These are phyloP conservation scores for Thinopyrum elongatum DNA, from an alignment of 176 grass and related monocot genomes.

Conservation along the genomic window DNA sequence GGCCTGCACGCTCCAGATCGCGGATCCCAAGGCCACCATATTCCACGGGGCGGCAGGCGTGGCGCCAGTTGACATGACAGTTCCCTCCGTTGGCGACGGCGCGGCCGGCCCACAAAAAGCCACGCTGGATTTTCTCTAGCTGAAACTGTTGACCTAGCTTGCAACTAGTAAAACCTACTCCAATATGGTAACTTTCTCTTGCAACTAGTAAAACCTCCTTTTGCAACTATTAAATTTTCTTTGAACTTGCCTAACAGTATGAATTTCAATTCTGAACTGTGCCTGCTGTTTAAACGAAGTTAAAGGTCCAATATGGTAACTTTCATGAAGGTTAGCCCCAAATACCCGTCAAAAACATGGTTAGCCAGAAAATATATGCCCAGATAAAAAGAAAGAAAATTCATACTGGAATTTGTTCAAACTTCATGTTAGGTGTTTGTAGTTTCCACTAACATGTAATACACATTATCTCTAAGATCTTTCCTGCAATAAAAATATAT, in stretches of 20 bases:
- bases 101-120: too few species aligned
- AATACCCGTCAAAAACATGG: not conserved
- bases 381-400: not conserved
- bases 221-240: not conserved
- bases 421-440: conserved; percentile 16
- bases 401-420: not conserved
- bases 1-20: too few species aligned
- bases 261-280: not conserved
- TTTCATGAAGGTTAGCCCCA: not conserved
- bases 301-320: not conserved
- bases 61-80: too few species aligned
- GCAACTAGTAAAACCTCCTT: not conserved
- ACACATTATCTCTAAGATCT: not conserved
- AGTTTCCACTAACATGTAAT: conserved; percentile 9
- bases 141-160: not conserved
- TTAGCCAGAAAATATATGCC: conserved; percentile 1
- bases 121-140: too few species aligned
- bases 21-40: too few species aligned
- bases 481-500: not conserved
- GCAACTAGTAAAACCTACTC: not conserved
- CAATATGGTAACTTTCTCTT: not conserved
- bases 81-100: too few species aligned
- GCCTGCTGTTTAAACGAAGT: not conserved
- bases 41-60: too few species aligned
- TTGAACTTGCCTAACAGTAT: not conserved